These are phyloP conservation scores for Picochlorum sp. DNA, from an alignment of 139 green algal genomes.

Conservation along the genomic window DNA sequence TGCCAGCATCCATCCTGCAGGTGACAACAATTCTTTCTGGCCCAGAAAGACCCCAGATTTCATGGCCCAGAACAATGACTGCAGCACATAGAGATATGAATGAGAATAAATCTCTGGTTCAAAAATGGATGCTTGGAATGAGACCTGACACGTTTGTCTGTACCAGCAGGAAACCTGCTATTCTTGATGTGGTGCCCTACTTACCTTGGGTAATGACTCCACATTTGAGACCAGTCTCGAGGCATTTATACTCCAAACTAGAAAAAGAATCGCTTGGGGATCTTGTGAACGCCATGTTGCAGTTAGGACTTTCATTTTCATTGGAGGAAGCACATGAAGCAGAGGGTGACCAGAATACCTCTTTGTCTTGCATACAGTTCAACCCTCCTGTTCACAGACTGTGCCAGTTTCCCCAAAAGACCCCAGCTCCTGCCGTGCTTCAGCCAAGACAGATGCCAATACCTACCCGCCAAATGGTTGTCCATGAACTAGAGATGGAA, in stretches of 20 bases:
- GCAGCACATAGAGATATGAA: constrained; percentile 7
- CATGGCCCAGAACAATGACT: constrained; percentile 44
- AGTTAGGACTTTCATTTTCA: constrained; percentile 49
- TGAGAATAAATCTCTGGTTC: constrained; percentile 32
- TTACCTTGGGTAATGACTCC: constrained; percentile 36
- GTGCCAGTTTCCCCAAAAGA: constrained; percentile 8
- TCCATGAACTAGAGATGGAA: constrained; percentile 50
- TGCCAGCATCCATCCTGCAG: constrained; percentile 36
- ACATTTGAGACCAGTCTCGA: constrained; percentile 38
- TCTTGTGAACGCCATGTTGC: constrained; percentile 42
- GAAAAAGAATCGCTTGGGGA: constrained; percentile 32
- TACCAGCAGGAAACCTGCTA: background rate
- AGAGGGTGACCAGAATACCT: background rate
- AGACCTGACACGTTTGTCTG: background rate
- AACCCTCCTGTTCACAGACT: constrained; percentile 26
- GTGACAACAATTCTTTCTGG: constrained; percentile 12
- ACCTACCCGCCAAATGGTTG: constrained; percentile 62
- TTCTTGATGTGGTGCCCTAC: constrained; percentile 33
- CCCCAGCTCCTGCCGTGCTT: background rate
- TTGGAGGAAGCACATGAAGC: constrained; percentile 16
- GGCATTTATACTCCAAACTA: constrained; percentile 37
- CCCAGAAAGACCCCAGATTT: constrained; percentile 28
- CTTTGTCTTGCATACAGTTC: constrained; percentile 11
- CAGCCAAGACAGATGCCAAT: constrained; percentile 27
- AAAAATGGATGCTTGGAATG: constrained; percentile 34